Evolutionary conservation across 2,329 filamentous ascomycete genomes (phyloP).

Genomic region (Diaporthe caulivora): DNA sequence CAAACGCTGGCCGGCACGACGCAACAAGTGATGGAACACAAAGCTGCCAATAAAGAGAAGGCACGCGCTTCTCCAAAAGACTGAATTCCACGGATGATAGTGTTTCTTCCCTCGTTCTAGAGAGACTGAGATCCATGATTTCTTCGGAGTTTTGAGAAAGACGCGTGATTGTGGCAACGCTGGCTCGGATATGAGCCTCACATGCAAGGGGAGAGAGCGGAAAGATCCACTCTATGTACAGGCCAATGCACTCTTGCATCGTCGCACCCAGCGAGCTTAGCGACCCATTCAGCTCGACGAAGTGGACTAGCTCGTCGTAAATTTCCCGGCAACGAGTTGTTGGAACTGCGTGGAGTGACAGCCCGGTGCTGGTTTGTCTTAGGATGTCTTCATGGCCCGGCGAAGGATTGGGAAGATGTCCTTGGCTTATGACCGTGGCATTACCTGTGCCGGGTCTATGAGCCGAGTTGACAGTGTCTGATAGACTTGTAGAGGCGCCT

Average conservation of each 20-base stretch:
- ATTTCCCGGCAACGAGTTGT: neutral
- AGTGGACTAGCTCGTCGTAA: neutral
- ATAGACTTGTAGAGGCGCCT: neutral
- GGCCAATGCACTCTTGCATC: constrained; percentile 3
- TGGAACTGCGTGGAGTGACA: neutral
- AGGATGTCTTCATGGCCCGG: neutral
- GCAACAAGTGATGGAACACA: constrained; percentile 7
- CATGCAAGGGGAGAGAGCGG: neutral
- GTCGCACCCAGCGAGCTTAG: neutral
- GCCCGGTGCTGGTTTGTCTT: neutral
- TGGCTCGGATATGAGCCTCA: neutral
- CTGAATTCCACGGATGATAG: neutral
- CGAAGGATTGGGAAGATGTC: neutral
- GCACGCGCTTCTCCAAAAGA: neutral
- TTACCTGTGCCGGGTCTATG: neutral
- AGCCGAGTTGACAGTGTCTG: neutral
- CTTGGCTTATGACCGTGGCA: neutral
- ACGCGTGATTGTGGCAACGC: neutral
- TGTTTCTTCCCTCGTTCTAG: neutral
- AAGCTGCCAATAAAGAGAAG: neutral
- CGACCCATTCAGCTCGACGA: neutral
- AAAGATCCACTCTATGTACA: constrained; percentile 19
- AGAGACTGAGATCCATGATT: neutral
- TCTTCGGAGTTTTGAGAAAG: neutral
- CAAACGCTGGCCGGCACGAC: neutral